A percentile compares a stretch with the other conserved stretches of the same genome.
Evolutionary conservation across 208 protist genomes (phyloP).

Genomic region (Leishmania turanica): DNA sequence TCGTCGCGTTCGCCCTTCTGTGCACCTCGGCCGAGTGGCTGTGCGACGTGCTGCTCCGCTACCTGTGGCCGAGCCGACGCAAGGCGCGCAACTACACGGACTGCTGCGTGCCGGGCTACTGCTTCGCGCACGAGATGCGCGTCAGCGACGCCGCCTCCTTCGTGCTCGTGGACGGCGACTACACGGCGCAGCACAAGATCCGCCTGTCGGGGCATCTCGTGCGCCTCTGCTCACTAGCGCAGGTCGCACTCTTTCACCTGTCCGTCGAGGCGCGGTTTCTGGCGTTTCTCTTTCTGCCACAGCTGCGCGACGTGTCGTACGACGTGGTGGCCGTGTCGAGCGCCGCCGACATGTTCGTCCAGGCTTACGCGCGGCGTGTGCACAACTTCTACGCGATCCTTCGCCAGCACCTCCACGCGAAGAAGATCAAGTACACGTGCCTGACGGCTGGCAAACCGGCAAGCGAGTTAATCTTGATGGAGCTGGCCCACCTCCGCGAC

Average conservation of each 20-base stretch:
- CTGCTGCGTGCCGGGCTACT: conserved; percentile 59
- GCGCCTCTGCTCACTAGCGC: conserved; percentile 74
- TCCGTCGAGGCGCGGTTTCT: conserved; percentile 80
- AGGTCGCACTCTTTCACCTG: conserved; percentile 81
- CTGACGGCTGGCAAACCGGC: conserved; percentile 73
- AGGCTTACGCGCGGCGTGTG: conserved; percentile 77
- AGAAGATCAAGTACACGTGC: conserved; percentile 75
- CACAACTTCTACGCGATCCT: conserved; percentile 76
- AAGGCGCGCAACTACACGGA: conserved; percentile 36
- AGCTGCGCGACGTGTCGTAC: conserved; percentile 88
- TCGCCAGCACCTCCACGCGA: conserved; percentile 53
- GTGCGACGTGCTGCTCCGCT: conserved; percentile 44
- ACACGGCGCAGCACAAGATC: conserved; percentile 24
- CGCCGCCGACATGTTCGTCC: conserved; percentile 83
- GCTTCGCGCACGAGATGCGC: conserved; percentile 41
- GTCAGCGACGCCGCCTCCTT: conserved; percentile 25
- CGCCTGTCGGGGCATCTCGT: conserved; percentile 60
- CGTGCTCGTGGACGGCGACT: conserved; percentile 14
- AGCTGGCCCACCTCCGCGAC: conserved; percentile 82
- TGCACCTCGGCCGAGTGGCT: conserved; percentile 88
- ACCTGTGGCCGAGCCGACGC: conserved; percentile 39
- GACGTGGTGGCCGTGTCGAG: conserved; percentile 61
- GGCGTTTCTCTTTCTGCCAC: conserved; percentile 83
- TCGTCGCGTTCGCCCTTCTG: conserved; percentile 71
- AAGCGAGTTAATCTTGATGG: conserved; percentile 76